Percentiles rank a stretch among this genome's conserved stretches.
Evolutionary conservation across 139 green algal species (phyloP).

Genomic region (Coelastrella sp.): DNA sequence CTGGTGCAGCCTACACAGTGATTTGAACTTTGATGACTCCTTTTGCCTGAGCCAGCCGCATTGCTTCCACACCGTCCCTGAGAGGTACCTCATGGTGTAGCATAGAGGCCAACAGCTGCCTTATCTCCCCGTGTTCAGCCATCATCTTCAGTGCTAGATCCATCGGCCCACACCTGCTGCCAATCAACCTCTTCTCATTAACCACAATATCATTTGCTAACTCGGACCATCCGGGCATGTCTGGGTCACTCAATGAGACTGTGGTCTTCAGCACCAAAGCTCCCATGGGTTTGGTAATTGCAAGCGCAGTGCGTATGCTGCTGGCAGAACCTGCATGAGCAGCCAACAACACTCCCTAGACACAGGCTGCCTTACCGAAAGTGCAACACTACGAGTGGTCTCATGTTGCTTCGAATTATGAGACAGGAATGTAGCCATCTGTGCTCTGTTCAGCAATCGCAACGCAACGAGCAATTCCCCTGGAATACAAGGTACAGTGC

Average conservation of each 20-base stretch:
- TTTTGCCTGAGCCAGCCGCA: constrained; percentile 59
- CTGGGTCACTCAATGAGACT: constrained; percentile 51
- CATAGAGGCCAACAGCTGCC: constrained; percentile 65
- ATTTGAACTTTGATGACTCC: constrained; percentile 78
- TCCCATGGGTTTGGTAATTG: constrained; percentile 64
- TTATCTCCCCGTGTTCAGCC: constrained; percentile 44
- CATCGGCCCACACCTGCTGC: constrained; percentile 75
- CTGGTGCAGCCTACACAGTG: neutral
- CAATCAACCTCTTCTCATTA: constrained; percentile 66
- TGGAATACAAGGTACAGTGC: no score
- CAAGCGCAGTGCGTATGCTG: constrained; percentile 60
- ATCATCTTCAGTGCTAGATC: constrained; percentile 64
- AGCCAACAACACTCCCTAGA: no score
- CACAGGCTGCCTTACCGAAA: no score
- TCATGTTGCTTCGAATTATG: no score
- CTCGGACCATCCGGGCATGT: constrained; percentile 61
- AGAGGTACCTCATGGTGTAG: constrained; percentile 58
- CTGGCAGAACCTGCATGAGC: constrained; percentile 53
- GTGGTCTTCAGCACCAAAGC: constrained; percentile 82
- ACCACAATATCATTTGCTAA: constrained; percentile 82
- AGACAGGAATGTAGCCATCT: no score
- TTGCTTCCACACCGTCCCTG: constrained; percentile 57
- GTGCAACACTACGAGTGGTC: no score
- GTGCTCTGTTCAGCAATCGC: no score
- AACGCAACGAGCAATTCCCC: no score